A percentile compares a stretch with the other conserved stretches of the same genome.
These are phyloP conservation scores for Phallus indusiatus DNA, from an alignment of 768 basidiomycete genomes.

Conservation along the genomic window DNA sequence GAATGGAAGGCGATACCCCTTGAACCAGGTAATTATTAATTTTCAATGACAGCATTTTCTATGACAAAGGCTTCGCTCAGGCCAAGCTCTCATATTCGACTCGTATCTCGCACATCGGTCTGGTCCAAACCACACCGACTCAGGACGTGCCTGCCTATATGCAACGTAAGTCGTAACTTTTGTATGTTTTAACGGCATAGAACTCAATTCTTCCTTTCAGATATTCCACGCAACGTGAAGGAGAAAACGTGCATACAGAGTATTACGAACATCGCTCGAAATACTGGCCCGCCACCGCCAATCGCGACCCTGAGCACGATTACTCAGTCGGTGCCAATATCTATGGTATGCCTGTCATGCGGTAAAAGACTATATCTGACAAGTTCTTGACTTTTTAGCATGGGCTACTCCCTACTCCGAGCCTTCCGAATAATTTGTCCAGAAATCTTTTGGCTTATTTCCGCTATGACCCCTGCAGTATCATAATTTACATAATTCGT, in stretches of 20 bases:
- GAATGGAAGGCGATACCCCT: constrained; percentile 7
- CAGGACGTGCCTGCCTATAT: constrained; percentile 13
- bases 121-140: constrained; percentile 12
- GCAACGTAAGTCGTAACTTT: constrained; percentile 10
- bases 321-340: neutral
- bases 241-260: constrained; percentile 1
- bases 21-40: constrained; percentile 10
- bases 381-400: neutral
- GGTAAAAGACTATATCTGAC: neutral
- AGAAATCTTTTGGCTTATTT: neutral
- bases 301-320: neutral
- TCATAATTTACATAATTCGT: too few relatives aligned
- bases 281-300: neutral
- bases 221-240: neutral
- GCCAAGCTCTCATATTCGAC: constrained; percentile 13
- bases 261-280: constrained; percentile 6
- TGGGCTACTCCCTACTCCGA: constrained; percentile 3
- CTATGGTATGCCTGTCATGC: neutral
- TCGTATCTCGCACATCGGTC: constrained; percentile 16
- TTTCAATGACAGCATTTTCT: constrained; percentile 1
- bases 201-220: neutral
- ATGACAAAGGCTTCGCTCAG: neutral
- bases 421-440: neutral
- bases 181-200: neutral
- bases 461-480: neutral